These are phyloP conservation scores for Daldinia grandis DNA, from an alignment of 495 filamentous ascomycete species.

Conservation along the genomic window DNA sequence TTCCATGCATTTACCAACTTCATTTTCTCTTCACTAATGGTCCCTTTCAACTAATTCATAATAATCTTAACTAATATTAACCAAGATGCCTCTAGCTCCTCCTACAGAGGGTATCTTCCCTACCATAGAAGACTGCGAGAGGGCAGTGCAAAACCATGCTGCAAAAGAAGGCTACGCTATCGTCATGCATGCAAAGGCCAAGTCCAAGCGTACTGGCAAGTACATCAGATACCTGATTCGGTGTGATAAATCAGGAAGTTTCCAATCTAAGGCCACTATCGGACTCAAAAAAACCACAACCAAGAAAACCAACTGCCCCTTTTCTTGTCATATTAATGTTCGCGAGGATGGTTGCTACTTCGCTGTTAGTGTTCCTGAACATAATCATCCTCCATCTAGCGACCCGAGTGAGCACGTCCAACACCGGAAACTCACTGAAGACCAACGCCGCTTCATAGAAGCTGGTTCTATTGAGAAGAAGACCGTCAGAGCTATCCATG, in stretches of 20 bases:
- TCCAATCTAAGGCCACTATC: conserved; percentile 42
- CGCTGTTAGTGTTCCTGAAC: conserved; percentile 36
- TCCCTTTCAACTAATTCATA: not conserved
- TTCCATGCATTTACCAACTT: not conserved
- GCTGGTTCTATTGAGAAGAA: conserved; percentile 41
- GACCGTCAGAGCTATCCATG: conserved; percentile 40
- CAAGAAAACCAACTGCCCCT: conserved; percentile 47
- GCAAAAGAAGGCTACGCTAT: conserved; percentile 44
- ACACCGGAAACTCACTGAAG: conserved; percentile 43
- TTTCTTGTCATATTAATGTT: conserved; percentile 40
- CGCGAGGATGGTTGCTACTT: conserved; percentile 42
- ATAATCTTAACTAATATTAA: not conserved
- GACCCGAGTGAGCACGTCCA: conserved; percentile 39
- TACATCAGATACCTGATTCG: conserved; percentile 46
- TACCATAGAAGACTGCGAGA: conserved; percentile 40
- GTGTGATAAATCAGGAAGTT: conserved; percentile 45
- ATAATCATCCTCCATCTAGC: conserved; percentile 43
- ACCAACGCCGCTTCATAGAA: conserved; percentile 44
- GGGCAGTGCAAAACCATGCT: conserved; percentile 40
- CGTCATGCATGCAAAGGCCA: conserved; percentile 42
- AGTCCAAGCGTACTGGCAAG: conserved; percentile 40
- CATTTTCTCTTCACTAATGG: not conserved
- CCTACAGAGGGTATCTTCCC: conserved; percentile 40
- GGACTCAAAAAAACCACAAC: conserved; percentile 41
- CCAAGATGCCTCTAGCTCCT: conserved; percentile 41